Evolutionary conservation across 2,329 filamentous ascomycete species (phyloP).

Genomic region (Raffaelea arxii): DNA sequence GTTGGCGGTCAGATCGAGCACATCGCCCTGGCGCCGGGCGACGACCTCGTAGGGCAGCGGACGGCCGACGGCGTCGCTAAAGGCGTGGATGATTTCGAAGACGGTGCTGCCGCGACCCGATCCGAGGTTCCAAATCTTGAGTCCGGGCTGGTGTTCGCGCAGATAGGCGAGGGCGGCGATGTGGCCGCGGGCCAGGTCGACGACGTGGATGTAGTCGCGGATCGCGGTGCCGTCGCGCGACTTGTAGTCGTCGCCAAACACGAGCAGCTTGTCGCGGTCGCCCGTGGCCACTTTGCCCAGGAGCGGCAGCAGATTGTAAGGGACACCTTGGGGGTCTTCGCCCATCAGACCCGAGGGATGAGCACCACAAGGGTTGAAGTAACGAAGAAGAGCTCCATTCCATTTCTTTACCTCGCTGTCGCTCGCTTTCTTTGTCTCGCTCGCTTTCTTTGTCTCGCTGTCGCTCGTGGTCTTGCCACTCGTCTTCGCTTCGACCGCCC

Average conservation of each 20-base stretch:
- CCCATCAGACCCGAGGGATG: constrained; percentile 97
- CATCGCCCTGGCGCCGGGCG: constrained; percentile 74
- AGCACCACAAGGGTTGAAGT: constrained; percentile 95
- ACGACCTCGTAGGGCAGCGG: constrained; percentile 82
- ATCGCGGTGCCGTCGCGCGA: constrained; percentile 90
- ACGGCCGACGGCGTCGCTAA: constrained; percentile 75
- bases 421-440: no score
- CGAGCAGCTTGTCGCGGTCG: constrained; percentile 84
- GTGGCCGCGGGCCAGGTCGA: constrained; percentile 81
- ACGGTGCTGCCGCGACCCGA: constrained; percentile 93
- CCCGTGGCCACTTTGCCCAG: constrained; percentile 94
- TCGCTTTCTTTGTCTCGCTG: constrained; percentile 78
- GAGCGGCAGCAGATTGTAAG: constrained; percentile 90
- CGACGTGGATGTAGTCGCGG: constrained; percentile 95
- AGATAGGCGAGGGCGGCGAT: constrained; percentile 85
- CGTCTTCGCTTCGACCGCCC: no score
- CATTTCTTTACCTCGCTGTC: constrained; percentile 74
- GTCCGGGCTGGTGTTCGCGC: constrained; percentile 71
- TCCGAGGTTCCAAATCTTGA: constrained; percentile 93
- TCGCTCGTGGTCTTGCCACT: no score
- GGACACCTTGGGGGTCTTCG: constrained; percentile 90
- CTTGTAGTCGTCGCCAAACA: constrained; percentile 58
- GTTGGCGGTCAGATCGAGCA: constrained; percentile 90
- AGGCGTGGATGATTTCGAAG: constrained; percentile 94
- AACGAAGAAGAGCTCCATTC: constrained; percentile 88